Evolutionary conservation across 2,329 filamentous ascomycete genomes (phyloP).

Genomic region (Aureobasidium sp.): DNA sequence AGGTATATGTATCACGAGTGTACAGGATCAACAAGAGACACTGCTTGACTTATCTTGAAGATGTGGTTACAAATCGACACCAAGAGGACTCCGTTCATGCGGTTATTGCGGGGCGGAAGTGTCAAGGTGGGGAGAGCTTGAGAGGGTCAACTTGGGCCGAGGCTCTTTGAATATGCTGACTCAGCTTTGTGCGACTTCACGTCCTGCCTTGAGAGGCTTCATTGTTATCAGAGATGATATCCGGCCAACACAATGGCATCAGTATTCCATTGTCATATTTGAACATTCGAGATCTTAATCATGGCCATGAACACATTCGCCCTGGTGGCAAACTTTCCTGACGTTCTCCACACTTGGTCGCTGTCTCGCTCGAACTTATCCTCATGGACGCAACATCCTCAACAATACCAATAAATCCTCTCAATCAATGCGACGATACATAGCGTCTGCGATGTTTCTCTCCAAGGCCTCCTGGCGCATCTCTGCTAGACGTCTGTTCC

Average conservation of each 20-base stretch:
- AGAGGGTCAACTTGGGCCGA: background rate
- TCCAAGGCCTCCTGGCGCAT: background rate
- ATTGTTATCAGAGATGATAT: background rate
- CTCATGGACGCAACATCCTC: background rate
- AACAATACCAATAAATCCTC: background rate
- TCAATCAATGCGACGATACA: background rate
- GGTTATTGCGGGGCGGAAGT: slow-evolving; percentile 2
- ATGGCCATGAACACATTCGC: background rate
- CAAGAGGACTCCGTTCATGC: background rate
- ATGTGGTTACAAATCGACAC: slow-evolving; percentile 7
- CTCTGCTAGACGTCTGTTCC: background rate
- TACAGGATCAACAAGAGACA: background rate
- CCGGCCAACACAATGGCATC: background rate
- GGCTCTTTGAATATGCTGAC: background rate
- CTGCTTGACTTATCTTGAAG: background rate
- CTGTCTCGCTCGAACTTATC: background rate
- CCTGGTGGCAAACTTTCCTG: background rate
- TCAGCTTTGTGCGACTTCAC: slow-evolving; percentile 3
- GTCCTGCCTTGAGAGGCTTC: background rate
- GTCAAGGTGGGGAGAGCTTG: background rate
- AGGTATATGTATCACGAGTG: background rate
- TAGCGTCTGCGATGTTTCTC: background rate
- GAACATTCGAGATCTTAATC: too few relatives aligned
- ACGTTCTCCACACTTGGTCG: too few relatives aligned
- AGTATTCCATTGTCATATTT: background rate